Evolutionary conservation across 83 land plant genomes (phyloP).

Genomic region (Diphasiastrum complanatum): DNA sequence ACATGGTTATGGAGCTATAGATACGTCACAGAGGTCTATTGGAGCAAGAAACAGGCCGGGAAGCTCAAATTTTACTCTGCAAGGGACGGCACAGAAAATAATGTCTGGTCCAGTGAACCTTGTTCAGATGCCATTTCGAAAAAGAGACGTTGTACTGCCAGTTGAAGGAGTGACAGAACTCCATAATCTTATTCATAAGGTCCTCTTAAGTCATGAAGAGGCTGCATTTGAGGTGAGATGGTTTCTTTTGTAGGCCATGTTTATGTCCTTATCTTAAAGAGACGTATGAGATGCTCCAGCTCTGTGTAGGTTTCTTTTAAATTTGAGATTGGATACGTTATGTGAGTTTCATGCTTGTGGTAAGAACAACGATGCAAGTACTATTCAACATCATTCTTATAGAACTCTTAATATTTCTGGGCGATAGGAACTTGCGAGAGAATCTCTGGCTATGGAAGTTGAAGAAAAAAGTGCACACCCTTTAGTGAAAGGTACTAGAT

Average conservation of each 20-base stretch:
- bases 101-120: slow-evolving; percentile 52
- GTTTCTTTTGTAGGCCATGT: too few species aligned
- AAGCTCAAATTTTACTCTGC: slow-evolving; percentile 18
- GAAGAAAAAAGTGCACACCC: background rate
- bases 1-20: slow-evolving; percentile 22
- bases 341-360: too few species aligned
- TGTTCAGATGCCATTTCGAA: slow-evolving; percentile 63
- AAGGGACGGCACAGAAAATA: slow-evolving; percentile 36
- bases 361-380: too few species aligned
- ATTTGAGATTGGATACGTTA: too few species aligned
- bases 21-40: slow-evolving; percentile 2
- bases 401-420: too few species aligned
- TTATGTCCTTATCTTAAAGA: too few species aligned
- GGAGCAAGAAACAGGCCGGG: slow-evolving; percentile 15
- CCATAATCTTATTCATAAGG: slow-evolving; percentile 53
- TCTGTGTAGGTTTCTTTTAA: too few species aligned
- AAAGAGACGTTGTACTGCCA: slow-evolving; percentile 46
- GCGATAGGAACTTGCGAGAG: too few species aligned
- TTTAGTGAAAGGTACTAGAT: background rate
- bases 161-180: slow-evolving; percentile 67
- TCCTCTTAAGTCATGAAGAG: slow-evolving; percentile 61
- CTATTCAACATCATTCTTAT: too few species aligned
- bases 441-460: too few species aligned
- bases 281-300: too few species aligned
- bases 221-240: slow-evolving; percentile 51